Evolutionary conservation across 768 basidiomycete species (phyloP).

Genomic region (Mycena amicta): DNA sequence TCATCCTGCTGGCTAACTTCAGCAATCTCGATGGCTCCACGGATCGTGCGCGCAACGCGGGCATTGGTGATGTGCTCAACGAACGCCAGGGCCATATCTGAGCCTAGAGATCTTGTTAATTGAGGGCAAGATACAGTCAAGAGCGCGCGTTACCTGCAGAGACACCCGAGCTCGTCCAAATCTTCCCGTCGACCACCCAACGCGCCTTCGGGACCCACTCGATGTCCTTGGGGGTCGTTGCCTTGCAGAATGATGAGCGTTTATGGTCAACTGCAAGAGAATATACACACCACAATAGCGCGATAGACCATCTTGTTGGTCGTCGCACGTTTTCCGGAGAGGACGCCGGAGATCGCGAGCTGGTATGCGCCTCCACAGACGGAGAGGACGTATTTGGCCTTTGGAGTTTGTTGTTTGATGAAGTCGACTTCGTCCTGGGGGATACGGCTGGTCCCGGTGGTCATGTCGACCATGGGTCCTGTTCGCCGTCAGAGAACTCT

Average conservation of each 20-base stretch:
- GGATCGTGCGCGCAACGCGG: constrained; percentile 18
- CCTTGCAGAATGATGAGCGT: constrained; percentile 10
- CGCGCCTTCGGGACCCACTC: constrained; percentile 38
- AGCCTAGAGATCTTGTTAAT: constrained; percentile 20
- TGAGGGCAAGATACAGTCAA: background rate
- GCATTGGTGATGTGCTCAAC: constrained; percentile 30
- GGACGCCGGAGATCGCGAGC: constrained; percentile 34
- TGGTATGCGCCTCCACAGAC: constrained; percentile 37
- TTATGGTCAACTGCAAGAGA: background rate
- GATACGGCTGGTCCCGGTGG: background rate
- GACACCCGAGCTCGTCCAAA: constrained; percentile 40
- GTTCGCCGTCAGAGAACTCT: constrained; percentile 17
- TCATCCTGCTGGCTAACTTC: constrained; percentile 26
- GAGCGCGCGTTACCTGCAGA: constrained; percentile 27
- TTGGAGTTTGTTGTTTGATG: constrained; percentile 28
- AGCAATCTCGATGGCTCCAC: constrained; percentile 24
- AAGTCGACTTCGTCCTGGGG: constrained; percentile 23
- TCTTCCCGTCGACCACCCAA: constrained; percentile 35
- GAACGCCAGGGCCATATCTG: constrained; percentile 39
- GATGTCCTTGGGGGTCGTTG: constrained; percentile 26
- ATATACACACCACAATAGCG: constrained; percentile 24
- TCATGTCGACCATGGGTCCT: constrained; percentile 6
- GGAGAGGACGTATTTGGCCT: constrained; percentile 34
- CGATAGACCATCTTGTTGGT: constrained; percentile 38
- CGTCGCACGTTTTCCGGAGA: constrained; percentile 38